Percentiles rank a stretch among this genome's conserved stretches.
These are phyloP conservation scores for Purpureocillium takamizusanense DNA, from an alignment of 2,329 filamentous ascomycete genomes.

Conservation along the genomic window DNA sequence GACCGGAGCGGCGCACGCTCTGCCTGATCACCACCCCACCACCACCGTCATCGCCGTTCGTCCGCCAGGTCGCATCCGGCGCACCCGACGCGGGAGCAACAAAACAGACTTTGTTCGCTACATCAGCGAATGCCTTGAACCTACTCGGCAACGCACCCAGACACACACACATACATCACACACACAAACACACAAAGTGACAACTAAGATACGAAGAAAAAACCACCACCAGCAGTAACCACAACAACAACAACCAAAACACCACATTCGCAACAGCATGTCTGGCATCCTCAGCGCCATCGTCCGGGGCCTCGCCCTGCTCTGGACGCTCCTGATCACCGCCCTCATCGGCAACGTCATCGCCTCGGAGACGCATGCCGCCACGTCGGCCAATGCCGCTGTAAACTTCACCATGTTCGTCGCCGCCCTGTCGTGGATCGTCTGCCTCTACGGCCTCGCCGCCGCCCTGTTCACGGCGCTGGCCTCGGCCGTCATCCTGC, in stretches of 20 bases:
- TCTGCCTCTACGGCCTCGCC: constrained; percentile 52
- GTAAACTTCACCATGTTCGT: constrained; percentile 64
- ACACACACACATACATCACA: too few relatives aligned
- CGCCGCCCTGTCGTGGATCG: constrained; percentile 55
- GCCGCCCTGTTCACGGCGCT: constrained; percentile 44
- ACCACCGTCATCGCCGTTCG: too few relatives aligned
- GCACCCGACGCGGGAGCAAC: too few relatives aligned
- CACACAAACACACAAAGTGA: too few relatives aligned
- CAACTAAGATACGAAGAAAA: too few relatives aligned
- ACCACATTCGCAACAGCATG: constrained; percentile 9
- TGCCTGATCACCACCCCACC: too few relatives aligned
- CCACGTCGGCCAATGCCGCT: constrained; percentile 32
- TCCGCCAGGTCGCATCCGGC: too few relatives aligned
- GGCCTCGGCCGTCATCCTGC: constrained; percentile 40
- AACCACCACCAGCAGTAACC: neutral
- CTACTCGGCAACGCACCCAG: too few relatives aligned
- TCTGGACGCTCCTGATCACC: constrained; percentile 44
- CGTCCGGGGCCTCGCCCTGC: constrained; percentile 39
- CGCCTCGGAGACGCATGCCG: constrained; percentile 35
- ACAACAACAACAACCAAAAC: neutral
- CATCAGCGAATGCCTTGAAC: too few relatives aligned
- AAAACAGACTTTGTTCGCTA: too few relatives aligned
- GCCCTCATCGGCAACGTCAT: constrained; percentile 52
- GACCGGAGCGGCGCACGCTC: too few relatives aligned
- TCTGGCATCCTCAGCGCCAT: constrained; percentile 32